Evolutionary conservation across 768 basidiomycete species (phyloP).

Genomic region (Suillus tomentosus): DNA sequence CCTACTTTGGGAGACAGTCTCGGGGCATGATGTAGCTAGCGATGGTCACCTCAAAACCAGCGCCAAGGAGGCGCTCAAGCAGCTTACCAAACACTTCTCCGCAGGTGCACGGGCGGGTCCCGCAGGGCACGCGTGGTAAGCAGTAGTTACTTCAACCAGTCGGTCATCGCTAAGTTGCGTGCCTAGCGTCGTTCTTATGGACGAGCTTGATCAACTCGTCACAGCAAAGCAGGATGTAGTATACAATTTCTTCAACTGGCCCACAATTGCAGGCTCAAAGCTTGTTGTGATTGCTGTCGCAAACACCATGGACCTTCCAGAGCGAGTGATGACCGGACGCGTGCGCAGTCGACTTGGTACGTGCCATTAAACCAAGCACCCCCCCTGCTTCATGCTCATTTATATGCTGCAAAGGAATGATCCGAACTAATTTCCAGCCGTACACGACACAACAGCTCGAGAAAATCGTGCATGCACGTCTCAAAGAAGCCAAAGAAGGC

Average conservation of each 20-base stretch:
- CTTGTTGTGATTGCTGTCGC: conserved; percentile 96
- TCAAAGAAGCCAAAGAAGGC: conserved; percentile 60
- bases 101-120: conserved; percentile 67
- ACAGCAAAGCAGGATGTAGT: conserved; percentile 97
- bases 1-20: conserved; percentile 91
- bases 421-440: conserved; percentile 89
- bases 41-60: conserved; percentile 68
- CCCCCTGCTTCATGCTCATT: conserved; percentile 1
- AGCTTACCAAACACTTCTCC: conserved; percentile 77
- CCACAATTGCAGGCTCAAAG: conserved; percentile 83
- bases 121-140: conserved; percentile 85
- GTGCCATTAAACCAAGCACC: conserved; percentile 21
- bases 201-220: conserved; percentile 96
- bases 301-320: conserved; percentile 97
- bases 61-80: conserved; percentile 81
- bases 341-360: conserved; percentile 89
- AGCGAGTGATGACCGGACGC: conserved; percentile 88
- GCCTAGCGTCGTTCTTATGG: conserved; percentile 95
- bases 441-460: conserved; percentile 79
- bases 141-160: conserved; percentile 16
- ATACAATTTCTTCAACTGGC: conserved; percentile 99
- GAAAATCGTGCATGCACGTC: conserved; percentile 83
- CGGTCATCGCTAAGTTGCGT: conserved; percentile 8
- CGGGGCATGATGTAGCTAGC: conserved; percentile 65
- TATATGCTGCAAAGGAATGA: conserved; percentile 62